A percentile compares a stretch with the other conserved stretches of the same genome.
Evolutionary conservation across 2,329 filamentous ascomycete species (phyloP).

Genomic region (Ilyonectria mors-panacis): DNA sequence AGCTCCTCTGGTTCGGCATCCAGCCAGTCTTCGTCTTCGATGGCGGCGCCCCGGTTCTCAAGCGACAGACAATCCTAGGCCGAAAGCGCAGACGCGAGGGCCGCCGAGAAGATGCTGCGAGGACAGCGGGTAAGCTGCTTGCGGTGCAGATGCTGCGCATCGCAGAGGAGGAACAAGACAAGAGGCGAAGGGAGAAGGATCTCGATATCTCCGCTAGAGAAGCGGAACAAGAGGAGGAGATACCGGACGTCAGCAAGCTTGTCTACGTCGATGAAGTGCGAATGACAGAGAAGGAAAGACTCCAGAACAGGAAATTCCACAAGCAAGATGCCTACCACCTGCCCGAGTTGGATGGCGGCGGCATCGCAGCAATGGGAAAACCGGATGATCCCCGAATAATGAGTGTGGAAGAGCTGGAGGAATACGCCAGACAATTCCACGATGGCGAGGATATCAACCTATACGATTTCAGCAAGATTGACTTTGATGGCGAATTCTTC

Average conservation of each 20-base stretch:
- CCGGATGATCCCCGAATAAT: slow-evolving; percentile 96
- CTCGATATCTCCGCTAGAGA: slow-evolving; percentile 58
- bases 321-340: slow-evolving; percentile 97
- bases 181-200: slow-evolving; percentile 66
- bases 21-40: slow-evolving; percentile 98
- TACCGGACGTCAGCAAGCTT: slow-evolving; percentile 78
- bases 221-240: slow-evolving; percentile 72
- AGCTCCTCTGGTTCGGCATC: slow-evolving; percentile 96
- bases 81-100: slow-evolving; percentile 88
- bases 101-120: slow-evolving; percentile 89
- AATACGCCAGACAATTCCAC: slow-evolving; percentile 94
- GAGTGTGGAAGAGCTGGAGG: slow-evolving; percentile 93
- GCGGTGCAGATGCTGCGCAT: slow-evolving; percentile 94
- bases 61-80: slow-evolving; percentile 88
- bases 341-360: slow-evolving; percentile 83
- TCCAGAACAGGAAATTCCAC: slow-evolving; percentile 82
- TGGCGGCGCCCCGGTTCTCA: slow-evolving; percentile 91
- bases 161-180: slow-evolving; percentile 87
- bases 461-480: slow-evolving; percentile 99
- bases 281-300: slow-evolving; percentile 83
- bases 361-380: slow-evolving; percentile 87
- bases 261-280: slow-evolving; percentile 94
- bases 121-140: slow-evolving; percentile 91
- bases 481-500: slow-evolving; percentile 97
- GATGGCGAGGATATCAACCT: slow-evolving; percentile 90